Percentiles rank a stretch among this genome's conserved stretches.
Evolutionary conservation across 192 early-diverging fungal genomes (phyloP).

Genomic region (Jimgerdemannia flammicorona): DNA sequence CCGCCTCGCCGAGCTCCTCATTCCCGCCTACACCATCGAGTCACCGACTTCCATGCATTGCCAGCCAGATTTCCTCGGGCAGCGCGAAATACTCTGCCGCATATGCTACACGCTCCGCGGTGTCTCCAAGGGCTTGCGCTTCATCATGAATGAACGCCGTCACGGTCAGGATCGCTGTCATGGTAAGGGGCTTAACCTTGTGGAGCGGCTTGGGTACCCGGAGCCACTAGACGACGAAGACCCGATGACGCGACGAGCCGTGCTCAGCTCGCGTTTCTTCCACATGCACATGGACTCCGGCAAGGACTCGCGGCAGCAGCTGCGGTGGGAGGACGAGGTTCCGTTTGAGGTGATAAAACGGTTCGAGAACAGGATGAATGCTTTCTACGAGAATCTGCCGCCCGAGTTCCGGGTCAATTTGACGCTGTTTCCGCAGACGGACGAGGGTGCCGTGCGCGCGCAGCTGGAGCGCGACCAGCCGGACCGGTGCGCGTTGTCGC

Average conservation of each 20-base stretch:
- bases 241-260: not conserved
- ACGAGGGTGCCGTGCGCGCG: not conserved
- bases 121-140: not conserved
- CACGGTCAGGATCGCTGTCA: not conserved
- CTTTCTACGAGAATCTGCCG: not conserved
- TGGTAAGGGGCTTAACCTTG: not conserved
- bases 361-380: not conserved
- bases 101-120: not conserved
- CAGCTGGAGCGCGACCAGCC: not conserved
- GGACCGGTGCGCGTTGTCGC: not conserved
- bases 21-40: not conserved
- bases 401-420: not conserved
- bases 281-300: not conserved
- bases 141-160: not conserved
- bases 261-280: not conserved
- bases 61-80: not conserved
- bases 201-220: not conserved
- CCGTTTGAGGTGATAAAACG: not conserved
- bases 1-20: not conserved
- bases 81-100: not conserved
- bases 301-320: not conserved
- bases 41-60: not conserved
- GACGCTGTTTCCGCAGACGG: not conserved
- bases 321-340: not conserved
- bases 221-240: not conserved